Base-by-base conservation (phyloP, 2,329 filamentous ascomycete genomes). In the Westerdykella sp. region DNA sequence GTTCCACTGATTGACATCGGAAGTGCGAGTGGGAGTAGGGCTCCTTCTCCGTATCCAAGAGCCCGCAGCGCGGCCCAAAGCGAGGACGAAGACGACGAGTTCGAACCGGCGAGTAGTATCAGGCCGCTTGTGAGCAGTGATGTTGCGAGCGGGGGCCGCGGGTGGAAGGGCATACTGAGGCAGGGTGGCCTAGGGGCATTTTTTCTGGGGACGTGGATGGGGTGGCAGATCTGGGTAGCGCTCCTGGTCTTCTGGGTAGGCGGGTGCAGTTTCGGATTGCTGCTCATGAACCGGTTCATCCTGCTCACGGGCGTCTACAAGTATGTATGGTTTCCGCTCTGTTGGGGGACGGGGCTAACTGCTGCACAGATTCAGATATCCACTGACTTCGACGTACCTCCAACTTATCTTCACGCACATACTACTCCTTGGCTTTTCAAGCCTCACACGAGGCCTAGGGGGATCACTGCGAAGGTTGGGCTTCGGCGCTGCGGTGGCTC, bases 221-320 rank as follows among this genome's bases (percentile, higher is more conserved):
- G 73, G 37, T 75, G 72, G 71, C 67, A 73, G 53, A 49, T 73
- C 1, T 76, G 71, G 54, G 65, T 76, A 11, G 71, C 63, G 9
- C 40, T 75, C 47, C 54, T 76, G 40, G 67, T 74, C 11, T 61
- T 75, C 10, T 75, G 71, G 71, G 63, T 74, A 0, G 69, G 69
- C 4, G 72, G 69, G 2, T 73, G 69, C 46, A 60, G 66, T 9
- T 74, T 75, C 47, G 72, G 69, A 4, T 54, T 75, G 47, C 50
- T 71, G 41, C 61, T 75, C 44, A 73, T 75, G 71, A 75, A 76
- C 49, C 62, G 73, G 42, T 74, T 76, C 49, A 72, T 76, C 45
- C 59, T 76, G 46, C 66, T 69, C 61, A 75, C 71, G 44, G 72
- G 72, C 40, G 68, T 72, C 22, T 74, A 68, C 53, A 69, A 69